Percentiles rank a stretch among this genome's conserved stretches.
Conservation (phyloP, 495 filamentous ascomycete species). For the Cenococcum geophilum region DNA sequence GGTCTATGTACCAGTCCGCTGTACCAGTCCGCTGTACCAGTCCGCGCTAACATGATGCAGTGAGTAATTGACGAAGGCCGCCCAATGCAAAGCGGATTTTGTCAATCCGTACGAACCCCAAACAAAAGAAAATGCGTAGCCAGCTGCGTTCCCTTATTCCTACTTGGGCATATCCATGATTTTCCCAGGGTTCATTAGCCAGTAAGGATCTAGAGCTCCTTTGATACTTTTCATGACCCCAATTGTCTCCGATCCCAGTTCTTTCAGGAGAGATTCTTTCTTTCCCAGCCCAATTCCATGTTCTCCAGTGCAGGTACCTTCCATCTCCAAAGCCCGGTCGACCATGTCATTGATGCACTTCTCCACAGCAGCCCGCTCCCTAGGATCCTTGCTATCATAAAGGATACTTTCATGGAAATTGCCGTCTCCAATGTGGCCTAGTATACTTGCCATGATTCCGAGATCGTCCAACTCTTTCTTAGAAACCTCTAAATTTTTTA, state of each 20-base stretch:
- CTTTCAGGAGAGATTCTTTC: slow-evolving; percentile 69
- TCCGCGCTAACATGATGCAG: slow-evolving; percentile 7
- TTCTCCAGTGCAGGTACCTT: slow-evolving; percentile 86
- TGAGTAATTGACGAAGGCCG: slow-evolving; percentile 16
- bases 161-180: slow-evolving; percentile 59
- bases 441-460: slow-evolving; percentile 76
- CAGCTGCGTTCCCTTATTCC: not conserved
- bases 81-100: slow-evolving; percentile 19
- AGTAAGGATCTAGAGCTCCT: slow-evolving; percentile 73
- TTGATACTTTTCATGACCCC: slow-evolving; percentile 84
- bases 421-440: slow-evolving; percentile 82
- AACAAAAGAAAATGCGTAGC: slow-evolving; percentile 3
- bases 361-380: slow-evolving; percentile 66
- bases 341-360: slow-evolving; percentile 84
- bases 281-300: slow-evolving; percentile 87
- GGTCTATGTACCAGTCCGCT: slow-evolving; percentile 4
- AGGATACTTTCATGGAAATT: slow-evolving; percentile 92
- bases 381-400: slow-evolving; percentile 61
- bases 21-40: no score
- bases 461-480: slow-evolving; percentile 84
- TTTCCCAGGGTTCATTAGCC: slow-evolving; percentile 90
- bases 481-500: slow-evolving; percentile 54
- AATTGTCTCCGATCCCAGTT: slow-evolving; percentile 76
- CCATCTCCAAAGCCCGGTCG: slow-evolving; percentile 80
- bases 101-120: not conserved